A percentile compares a stretch with the other conserved stretches of the same genome.
phyloP scores from a whole-genome alignment of 805 yeast species.

The Yamadazyma tumulicola region DNA sequence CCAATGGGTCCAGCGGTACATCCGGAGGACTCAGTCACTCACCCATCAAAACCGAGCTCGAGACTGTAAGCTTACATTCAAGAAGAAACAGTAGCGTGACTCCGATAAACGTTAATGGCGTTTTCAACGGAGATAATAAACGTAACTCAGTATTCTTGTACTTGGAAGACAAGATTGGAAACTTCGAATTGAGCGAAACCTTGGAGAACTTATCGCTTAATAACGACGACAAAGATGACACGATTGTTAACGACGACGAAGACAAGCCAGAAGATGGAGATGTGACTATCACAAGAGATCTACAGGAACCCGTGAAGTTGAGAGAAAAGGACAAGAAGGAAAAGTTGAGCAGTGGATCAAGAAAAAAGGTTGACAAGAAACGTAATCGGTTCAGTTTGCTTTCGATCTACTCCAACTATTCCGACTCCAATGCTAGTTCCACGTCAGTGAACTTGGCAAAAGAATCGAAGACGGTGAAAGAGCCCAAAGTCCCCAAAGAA shows the following conservation, averaged over 20 bases:
- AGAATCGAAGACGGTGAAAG: background rate
- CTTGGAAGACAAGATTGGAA: slow-evolving; percentile 43
- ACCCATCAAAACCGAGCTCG: slow-evolving; percentile 6
- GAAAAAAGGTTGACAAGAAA: slow-evolving; percentile 29
- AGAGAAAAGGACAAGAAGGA: slow-evolving; percentile 2
- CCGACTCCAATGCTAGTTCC: slow-evolving; percentile 11
- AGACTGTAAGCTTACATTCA: slow-evolving; percentile 14
- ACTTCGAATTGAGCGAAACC: slow-evolving; percentile 32
- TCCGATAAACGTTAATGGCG: slow-evolving; percentile 43
- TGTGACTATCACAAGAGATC: background rate
- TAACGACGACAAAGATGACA: background rate
- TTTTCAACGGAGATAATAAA: slow-evolving; percentile 25
- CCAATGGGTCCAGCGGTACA: background rate
- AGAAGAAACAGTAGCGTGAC: slow-evolving; percentile 41
- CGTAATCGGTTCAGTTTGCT: slow-evolving; percentile 41
- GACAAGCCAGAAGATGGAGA: slow-evolving; percentile 1
- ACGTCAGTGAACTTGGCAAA: slow-evolving; percentile 13
- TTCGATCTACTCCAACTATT: slow-evolving; percentile 39
- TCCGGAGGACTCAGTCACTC: slow-evolving; percentile 1
- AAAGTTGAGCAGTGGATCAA: slow-evolving; percentile 5
- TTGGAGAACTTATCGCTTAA: slow-evolving; percentile 5
- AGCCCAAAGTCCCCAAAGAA: background rate
- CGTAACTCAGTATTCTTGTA: slow-evolving; percentile 40
- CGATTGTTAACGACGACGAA: background rate
- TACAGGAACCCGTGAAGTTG: background rate